Evolutionary conservation across 2,329 filamentous ascomycete species (phyloP).

Genomic region (Fusarium tjaetaba): DNA sequence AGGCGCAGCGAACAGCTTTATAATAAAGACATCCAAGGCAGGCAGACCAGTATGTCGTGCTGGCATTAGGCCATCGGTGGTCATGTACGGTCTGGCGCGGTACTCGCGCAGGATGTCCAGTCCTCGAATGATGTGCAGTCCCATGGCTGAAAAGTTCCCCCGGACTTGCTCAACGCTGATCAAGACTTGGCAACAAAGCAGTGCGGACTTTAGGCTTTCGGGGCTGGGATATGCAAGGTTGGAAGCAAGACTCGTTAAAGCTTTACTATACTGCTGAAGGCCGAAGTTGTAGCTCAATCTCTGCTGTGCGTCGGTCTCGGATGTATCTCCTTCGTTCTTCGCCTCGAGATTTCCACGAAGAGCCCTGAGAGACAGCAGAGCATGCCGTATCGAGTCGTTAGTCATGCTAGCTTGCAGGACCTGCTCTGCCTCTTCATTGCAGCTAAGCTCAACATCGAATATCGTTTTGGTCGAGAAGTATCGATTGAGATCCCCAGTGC

Average conservation of each 20-base stretch:
- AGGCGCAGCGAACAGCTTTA: slow-evolving; percentile 55
- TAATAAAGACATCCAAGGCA: slow-evolving; percentile 53
- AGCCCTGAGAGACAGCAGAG: slow-evolving; percentile 52
- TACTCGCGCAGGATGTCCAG: slow-evolving; percentile 56
- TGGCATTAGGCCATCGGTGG: slow-evolving; percentile 44
- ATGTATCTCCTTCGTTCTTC: slow-evolving; percentile 39
- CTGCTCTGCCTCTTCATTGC: slow-evolving; percentile 52
- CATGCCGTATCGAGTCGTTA: slow-evolving; percentile 51
- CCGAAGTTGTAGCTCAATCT: slow-evolving; percentile 49
- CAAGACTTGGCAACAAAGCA: slow-evolving; percentile 59
- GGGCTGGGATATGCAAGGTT: slow-evolving; percentile 48
- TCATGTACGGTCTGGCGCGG: slow-evolving; percentile 50
- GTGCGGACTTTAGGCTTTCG: slow-evolving; percentile 49
- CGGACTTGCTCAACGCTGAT: slow-evolving; percentile 59
- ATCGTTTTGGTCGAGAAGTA: slow-evolving; percentile 56
- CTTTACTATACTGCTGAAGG: slow-evolving; percentile 55
- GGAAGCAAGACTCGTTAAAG: slow-evolving; percentile 52
- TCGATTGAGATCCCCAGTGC: slow-evolving; percentile 50
- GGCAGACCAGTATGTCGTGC: slow-evolving; percentile 49
- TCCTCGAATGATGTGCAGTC: slow-evolving; percentile 55
- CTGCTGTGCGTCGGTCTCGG: slow-evolving; percentile 42
- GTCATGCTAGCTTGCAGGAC: slow-evolving; percentile 51
- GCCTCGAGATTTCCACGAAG: slow-evolving; percentile 53
- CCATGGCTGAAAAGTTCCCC: slow-evolving; percentile 53
- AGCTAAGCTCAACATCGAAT: slow-evolving; percentile 51